Evolutionary conservation across 2,329 filamentous ascomycete genomes (phyloP).

Genomic region (Penicillium carneum): DNA sequence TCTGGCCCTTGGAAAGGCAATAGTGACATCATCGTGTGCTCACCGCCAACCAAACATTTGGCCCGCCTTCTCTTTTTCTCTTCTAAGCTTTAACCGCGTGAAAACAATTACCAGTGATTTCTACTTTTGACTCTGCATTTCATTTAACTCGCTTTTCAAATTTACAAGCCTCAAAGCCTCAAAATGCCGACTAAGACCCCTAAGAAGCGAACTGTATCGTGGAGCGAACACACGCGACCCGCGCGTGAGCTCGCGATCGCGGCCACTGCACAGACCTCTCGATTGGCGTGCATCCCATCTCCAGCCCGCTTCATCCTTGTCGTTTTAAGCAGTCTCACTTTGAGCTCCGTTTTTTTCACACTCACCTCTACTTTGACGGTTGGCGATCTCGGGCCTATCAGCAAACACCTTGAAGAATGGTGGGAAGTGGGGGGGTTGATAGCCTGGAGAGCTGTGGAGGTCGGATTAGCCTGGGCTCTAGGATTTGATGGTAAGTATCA

Average conservation of each 20-base stretch:
- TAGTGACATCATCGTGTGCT: slow-evolving; percentile 48
- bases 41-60: slow-evolving; percentile 35
- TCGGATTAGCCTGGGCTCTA: slow-evolving; percentile 75
- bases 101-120: not conserved
- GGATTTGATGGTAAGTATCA: slow-evolving; percentile 66
- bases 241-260: slow-evolving; percentile 27
- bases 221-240: slow-evolving; percentile 11
- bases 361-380: slow-evolving; percentile 66
- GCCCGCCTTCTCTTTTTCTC: slow-evolving; percentile 8
- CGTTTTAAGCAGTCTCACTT: slow-evolving; percentile 63
- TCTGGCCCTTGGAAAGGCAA: slow-evolving; percentile 17
- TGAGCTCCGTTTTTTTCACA: slow-evolving; percentile 71
- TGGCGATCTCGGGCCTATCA: slow-evolving; percentile 72
- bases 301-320: slow-evolving; percentile 55
- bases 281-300: slow-evolving; percentile 41
- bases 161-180: not conserved
- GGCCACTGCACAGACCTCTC: slow-evolving; percentile 26
- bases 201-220: slow-evolving; percentile 36
- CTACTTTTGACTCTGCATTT: not conserved
- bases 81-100: slow-evolving; percentile 3
- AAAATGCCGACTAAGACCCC: slow-evolving; percentile 28
- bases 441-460: slow-evolving; percentile 67
- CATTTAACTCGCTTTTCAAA: not conserved
- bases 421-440: slow-evolving; percentile 65
- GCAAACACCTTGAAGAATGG: slow-evolving; percentile 68